Evolutionary conservation across 148 eudicot species (phyloP), one percentile per base, ranked within the genome.

Genomic region (Suaeda aralocaspica): DNA sequence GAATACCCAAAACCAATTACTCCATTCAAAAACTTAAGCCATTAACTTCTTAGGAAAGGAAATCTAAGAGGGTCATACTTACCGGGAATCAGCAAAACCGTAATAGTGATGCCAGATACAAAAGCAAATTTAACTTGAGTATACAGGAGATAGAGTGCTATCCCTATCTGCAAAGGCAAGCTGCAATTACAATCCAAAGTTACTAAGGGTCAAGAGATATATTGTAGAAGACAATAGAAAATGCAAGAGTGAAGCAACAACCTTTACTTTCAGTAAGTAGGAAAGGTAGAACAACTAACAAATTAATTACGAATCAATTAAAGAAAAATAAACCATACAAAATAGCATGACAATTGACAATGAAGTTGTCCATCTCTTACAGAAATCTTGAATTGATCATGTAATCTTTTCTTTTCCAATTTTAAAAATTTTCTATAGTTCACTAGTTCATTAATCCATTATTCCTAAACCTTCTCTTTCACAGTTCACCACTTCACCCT

Each of bases 31-130:
- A 34, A 2, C 45, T 34, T 51, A 36, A 31, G 51, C 61, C 51
- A 72, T 14, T 49, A 52, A 22, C 51, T 52, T 13, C 52, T 31
- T 5, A 41, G 39, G 7, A 11, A 53, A 29, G 55, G 26, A 4
- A 16, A 16, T 33, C 5, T 57, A 24, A 28, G 22, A 64, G 39
- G 28, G 18, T 65, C 41, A 19, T 71, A 58, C 22, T 41, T 76
- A 90, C 98, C 96, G 88, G 96, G 98, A 85, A 93, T 93, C 46
- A 93, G 79, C 82, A 93, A 78, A 76, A 93, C 71, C 26, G 95
- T 90, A 72, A 93, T 87, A 33, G 96, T 80, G 73, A 86, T 58
- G 72, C 96, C 98, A 68, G 98, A 82, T 36, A 90, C 70, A 89
- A 88, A 93, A 57, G 96, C 96, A 78, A 87, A 93, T 76, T 84